These are phyloP conservation scores for Diplodia seriata DNA, from an alignment of 2,329 filamentous ascomycete genomes.

Conservation along the genomic window DNA sequence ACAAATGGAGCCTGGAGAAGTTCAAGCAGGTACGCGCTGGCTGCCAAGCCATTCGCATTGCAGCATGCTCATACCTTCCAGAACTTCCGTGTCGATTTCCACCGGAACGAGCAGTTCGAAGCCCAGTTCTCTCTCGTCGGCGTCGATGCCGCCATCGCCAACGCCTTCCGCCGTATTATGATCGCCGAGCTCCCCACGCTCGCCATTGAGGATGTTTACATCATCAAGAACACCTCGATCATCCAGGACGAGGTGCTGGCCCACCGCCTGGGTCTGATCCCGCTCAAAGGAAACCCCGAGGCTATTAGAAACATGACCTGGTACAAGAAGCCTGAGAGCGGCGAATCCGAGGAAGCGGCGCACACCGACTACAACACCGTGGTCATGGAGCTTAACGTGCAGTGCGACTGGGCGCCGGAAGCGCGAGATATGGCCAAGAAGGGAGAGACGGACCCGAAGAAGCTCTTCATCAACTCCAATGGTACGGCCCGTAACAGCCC, in stretches of 20 bases:
- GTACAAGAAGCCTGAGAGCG: slow-evolving; percentile 72
- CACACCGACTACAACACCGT: slow-evolving; percentile 86
- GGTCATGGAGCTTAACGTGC: slow-evolving; percentile 75
- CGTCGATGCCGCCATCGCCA: slow-evolving; percentile 90
- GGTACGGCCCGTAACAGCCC: slow-evolving; percentile 31
- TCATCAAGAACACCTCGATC: slow-evolving; percentile 95
- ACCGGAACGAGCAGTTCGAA: slow-evolving; percentile 79
- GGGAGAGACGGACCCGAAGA: slow-evolving; percentile 78
- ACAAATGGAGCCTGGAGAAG: slow-evolving; percentile 75
- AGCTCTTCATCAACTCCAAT: slow-evolving; percentile 85
- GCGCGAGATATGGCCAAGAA: slow-evolving; percentile 63
- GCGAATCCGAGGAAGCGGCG: slow-evolving; percentile 52
- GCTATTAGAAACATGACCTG: slow-evolving; percentile 84
- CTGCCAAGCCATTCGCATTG: slow-evolving; percentile 6
- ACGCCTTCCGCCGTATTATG: slow-evolving; percentile 95
- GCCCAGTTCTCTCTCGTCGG: slow-evolving; percentile 90
- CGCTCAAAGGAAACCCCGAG: slow-evolving; percentile 78
- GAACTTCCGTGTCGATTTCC: slow-evolving; percentile 77
- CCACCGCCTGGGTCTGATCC: slow-evolving; percentile 87
- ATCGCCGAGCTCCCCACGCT: slow-evolving; percentile 93
- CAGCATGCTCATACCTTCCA: slow-evolving; percentile 42
- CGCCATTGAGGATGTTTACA: slow-evolving; percentile 91
- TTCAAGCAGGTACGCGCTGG: slow-evolving; percentile 64
- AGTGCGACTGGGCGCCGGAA: slow-evolving; percentile 79
- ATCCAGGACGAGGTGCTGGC: slow-evolving; percentile 97